Base-by-base conservation (phyloP, 257 asterid genomes). In the Eucommia ulmoides region DNA sequence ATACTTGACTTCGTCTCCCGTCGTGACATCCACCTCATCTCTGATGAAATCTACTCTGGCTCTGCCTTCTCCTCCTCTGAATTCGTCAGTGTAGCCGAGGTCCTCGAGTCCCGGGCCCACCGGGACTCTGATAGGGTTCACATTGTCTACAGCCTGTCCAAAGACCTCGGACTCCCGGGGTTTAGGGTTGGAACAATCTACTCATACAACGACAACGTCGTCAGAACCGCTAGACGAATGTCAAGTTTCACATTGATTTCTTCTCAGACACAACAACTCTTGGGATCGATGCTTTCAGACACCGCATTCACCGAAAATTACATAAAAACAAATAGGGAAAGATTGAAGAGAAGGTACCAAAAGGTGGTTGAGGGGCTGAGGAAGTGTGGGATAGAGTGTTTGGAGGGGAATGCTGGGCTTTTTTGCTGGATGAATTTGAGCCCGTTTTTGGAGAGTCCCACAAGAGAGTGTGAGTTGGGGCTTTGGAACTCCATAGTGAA, bases 401-500 rank as follows among this genome's bases (percentile, higher is more conserved):
- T 66, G 53, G 18, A 66, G 26, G 77, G 81, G 26, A 70, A 74
- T 25, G 81, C 81, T 1, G 81, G 81, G 10, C 7, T 74, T 10
- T 74, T 74, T 58, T 74, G 81, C 45, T 74, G 81, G 77, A 70
- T 74, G 77, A 70, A 74, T 23, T 53, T 74, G 52, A 70, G 74
- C 11, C 47, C 58, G 7, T 45, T 74, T 21, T 58, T 74, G 60
- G 65, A 69, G n/a, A 19, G 57, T 0, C 59, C 63, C 1, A 70
- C 74, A 19, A 60, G 19, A 22, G 77, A 70, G 50, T 51, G 55
- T 23, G 81, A 74, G 58, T 44, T 74, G n/a, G 55, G 17, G n/a
- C 49, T 74, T 0, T 74, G 81, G 81, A 57, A 66, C 6, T 12
- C 42, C 5, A 66, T 74, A 9, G 20, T 74, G 50, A 21, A 65